phyloP scores from a whole-genome alignment of 2,329 filamentous ascomycete genomes.

The Gliomastix tumulicola region DNA sequence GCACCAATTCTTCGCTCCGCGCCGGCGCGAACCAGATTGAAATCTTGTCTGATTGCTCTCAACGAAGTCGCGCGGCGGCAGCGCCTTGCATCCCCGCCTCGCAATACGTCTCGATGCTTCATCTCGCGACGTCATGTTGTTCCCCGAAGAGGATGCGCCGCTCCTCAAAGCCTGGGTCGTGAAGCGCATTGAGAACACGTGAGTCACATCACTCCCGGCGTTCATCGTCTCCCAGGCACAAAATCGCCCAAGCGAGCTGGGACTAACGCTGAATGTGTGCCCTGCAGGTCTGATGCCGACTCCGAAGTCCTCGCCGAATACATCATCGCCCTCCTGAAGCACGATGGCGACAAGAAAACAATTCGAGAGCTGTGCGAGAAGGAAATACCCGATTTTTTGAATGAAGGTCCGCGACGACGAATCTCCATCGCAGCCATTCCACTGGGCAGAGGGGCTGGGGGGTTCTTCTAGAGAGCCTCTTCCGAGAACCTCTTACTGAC shows the following conservation, averaged over 20 bases:
- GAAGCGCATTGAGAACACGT: constrained; percentile 70
- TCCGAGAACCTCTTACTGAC: too few species aligned
- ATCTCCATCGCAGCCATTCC: not conserved
- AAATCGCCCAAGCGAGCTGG: too few species aligned
- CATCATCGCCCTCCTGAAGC: constrained; percentile 68
- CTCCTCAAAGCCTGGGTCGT: constrained; percentile 72
- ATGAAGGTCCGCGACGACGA: constrained; percentile 41
- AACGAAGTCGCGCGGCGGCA: too few species aligned
- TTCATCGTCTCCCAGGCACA: too few species aligned
- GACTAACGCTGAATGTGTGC: too few species aligned
- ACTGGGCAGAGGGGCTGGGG: too few species aligned
- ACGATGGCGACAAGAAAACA: constrained; percentile 58
- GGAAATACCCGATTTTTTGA: constrained; percentile 70
- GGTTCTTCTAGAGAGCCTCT: too few species aligned
- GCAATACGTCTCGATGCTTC: constrained; percentile 2
- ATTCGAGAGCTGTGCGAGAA: constrained; percentile 62
- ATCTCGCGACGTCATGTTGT: constrained; percentile 41
- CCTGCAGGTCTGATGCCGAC: constrained; percentile 67
- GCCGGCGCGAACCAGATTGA: too few species aligned
- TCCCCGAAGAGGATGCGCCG: constrained; percentile 53
- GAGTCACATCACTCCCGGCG: too few species aligned
- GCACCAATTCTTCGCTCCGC: too few species aligned
- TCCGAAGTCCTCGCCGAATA: constrained; percentile 79
- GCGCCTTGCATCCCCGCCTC: too few species aligned
- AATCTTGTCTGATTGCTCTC: too few species aligned